phyloP scores from a whole-genome alignment of 2,329 filamentous ascomycete genomes.

The Davidsoniella australis region DNA sequence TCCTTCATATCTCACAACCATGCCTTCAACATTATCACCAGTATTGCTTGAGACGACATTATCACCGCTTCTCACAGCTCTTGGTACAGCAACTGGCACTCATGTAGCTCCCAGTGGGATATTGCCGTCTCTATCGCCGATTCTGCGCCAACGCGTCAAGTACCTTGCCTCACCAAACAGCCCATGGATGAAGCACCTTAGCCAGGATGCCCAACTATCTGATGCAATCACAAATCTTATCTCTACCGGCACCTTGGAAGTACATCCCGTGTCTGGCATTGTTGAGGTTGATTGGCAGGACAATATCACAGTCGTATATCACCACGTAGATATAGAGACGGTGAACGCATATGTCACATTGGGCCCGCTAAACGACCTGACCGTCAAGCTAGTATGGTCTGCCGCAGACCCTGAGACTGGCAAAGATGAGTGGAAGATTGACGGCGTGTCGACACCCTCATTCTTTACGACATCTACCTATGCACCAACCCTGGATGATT shows the following conservation, averaged over 20 bases:
- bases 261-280: conserved; percentile 67
- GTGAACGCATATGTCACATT: conserved; percentile 50
- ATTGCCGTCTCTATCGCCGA: conserved; percentile 45
- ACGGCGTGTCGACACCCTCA: conserved; percentile 27
- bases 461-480: conserved; percentile 21
- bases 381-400: conserved; percentile 54
- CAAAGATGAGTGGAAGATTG: conserved; percentile 52
- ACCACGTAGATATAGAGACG: conserved; percentile 58
- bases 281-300: conserved; percentile 60
- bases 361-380: conserved; percentile 12
- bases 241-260: conserved; percentile 47
- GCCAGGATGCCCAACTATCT: conserved; percentile 56
- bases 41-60: conserved; percentile 31
- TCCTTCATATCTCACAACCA: not conserved
- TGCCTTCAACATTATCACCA: conserved; percentile 14
- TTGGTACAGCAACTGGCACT: conserved; percentile 42
- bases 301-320: conserved; percentile 39
- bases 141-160: conserved; percentile 47
- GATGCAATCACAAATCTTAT: conserved; percentile 46
- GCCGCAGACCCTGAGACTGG: conserved; percentile 43
- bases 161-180: conserved; percentile 34
- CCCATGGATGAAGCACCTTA: conserved; percentile 22
- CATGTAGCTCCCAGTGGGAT: conserved; percentile 38
- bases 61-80: conserved; percentile 38
- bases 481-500: not conserved